Conservation (phyloP, 2,329 filamentous ascomycete species). For the Helicocarpus griseus region DNA sequence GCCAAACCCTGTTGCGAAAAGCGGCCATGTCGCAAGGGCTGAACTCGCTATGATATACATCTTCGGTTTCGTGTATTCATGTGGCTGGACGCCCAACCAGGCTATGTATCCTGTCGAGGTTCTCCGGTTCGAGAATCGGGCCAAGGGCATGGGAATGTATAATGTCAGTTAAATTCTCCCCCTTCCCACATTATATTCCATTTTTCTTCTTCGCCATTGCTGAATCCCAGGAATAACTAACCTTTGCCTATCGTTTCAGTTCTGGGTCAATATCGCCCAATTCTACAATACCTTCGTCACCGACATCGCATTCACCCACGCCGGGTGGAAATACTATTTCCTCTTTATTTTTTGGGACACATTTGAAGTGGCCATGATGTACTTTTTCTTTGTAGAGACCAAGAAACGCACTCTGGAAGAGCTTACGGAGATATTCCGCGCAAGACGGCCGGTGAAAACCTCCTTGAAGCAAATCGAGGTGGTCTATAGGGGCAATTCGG, state of each 20-base stretch:
- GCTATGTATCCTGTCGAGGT: conserved; percentile 47
- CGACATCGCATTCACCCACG: conserved; percentile 38
- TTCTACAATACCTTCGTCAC: conserved; percentile 42
- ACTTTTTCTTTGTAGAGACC: conserved; percentile 44
- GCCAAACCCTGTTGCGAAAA: conserved; percentile 17
- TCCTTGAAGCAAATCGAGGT: conserved; percentile 27
- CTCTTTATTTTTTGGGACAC: conserved; percentile 33
- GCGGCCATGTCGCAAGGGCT: conserved; percentile 35
- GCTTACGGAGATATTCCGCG: conserved; percentile 40
- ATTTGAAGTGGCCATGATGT: conserved; percentile 29
- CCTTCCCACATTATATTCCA: not conserved
- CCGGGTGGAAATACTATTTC: conserved; percentile 48
- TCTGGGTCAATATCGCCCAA: conserved; percentile 38
- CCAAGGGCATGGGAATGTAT: conserved; percentile 48
- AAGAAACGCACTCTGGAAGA: conserved; percentile 46
- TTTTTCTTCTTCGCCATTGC: not conserved
- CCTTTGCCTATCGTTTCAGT: conserved; percentile 11
- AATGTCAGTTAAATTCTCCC: conserved; percentile 16
- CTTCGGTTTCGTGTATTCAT: conserved; percentile 45
- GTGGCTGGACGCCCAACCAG: conserved; percentile 40
- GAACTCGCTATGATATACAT: conserved; percentile 49
- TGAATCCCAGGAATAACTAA: conserved; percentile 6
- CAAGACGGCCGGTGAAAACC: conserved; percentile 28
- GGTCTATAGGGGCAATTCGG: not conserved
- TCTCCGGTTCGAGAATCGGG: conserved; percentile 46